Conservation (phyloP, 2,329 filamentous ascomycete species). For the Fusarium denticulatum region DNA sequence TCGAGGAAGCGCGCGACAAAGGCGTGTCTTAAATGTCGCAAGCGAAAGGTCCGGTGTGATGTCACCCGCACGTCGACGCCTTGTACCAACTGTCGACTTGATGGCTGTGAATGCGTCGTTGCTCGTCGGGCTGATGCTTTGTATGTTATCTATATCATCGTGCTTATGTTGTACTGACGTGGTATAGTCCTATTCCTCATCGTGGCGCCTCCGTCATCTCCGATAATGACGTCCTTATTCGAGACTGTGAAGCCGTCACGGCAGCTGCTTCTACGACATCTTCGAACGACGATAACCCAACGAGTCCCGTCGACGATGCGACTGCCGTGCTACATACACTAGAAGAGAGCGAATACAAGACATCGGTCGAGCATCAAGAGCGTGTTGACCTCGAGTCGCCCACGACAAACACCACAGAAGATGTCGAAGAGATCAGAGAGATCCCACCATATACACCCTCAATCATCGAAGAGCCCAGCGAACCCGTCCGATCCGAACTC, state of each 20-base stretch:
- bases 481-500: constrained; percentile 22
- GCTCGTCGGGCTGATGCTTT: constrained; percentile 17
- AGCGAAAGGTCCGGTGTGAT: constrained; percentile 37
- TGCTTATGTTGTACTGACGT: background rate
- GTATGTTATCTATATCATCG: background rate
- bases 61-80: constrained; percentile 33
- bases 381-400: background rate
- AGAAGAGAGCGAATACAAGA: constrained; percentile 4
- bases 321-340: background rate
- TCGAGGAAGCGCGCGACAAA: constrained; percentile 35
- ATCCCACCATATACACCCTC: background rate
- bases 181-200: background rate
- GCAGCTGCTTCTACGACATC: constrained; percentile 5
- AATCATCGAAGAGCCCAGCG: background rate
- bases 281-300: background rate
- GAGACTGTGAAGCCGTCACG: constrained; percentile 13
- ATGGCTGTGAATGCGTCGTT: constrained; percentile 29
- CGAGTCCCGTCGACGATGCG: constrained; percentile 5
- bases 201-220: background rate
- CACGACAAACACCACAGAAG: background rate
- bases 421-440: background rate
- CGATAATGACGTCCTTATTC: background rate
- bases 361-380: background rate
- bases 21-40: constrained; percentile 37
- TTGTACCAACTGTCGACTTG: constrained; percentile 37